Evolutionary conservation across 257 asterid species (phyloP).

Genomic region (Solanum etuberosum): DNA sequence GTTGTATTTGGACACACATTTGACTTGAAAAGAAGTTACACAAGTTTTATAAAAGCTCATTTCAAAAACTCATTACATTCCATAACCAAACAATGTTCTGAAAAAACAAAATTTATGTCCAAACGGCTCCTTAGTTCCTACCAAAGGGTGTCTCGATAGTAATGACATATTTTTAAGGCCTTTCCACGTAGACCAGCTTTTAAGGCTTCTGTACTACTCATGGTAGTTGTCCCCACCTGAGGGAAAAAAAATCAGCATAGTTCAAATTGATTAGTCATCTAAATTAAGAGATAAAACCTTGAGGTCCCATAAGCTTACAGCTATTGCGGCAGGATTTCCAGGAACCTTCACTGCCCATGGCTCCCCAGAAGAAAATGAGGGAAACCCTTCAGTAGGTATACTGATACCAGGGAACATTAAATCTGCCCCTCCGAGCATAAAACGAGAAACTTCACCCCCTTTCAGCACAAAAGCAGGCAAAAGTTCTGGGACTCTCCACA

Average conservation of each 20-base stretch:
- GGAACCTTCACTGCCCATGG: slow-evolving; percentile 91
- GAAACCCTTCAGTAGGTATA: slow-evolving; percentile 69
- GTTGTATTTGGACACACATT: not conserved
- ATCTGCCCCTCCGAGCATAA: slow-evolving; percentile 90
- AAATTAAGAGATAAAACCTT: not conserved
- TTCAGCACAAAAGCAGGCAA: slow-evolving; percentile 83
- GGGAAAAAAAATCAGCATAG: not conserved
- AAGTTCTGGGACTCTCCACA: slow-evolving; percentile 90
- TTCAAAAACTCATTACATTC: not conserved
- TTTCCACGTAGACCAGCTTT: slow-evolving; percentile 90
- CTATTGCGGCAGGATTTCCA: slow-evolving; percentile 87
- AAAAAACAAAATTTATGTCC: not conserved
- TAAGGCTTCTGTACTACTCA: slow-evolving; percentile 70
- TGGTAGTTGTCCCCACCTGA: slow-evolving; percentile 85
- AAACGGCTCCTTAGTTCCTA: slow-evolving; percentile 9
- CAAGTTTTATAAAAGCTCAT: not conserved
- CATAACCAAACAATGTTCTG: not conserved
- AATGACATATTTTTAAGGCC: slow-evolving; percentile 72
- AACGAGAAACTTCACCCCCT: slow-evolving; percentile 88
- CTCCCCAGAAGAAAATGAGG: slow-evolving; percentile 74
- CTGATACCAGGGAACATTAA: slow-evolving; percentile 93
- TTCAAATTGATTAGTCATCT: not conserved
- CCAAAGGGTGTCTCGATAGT: slow-evolving; percentile 84
- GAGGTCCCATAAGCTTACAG: slow-evolving; percentile 45
- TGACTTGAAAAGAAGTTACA: not conserved